A percentile compares a stretch with the other conserved stretches of the same genome.
phyloP scores from a whole-genome alignment of 2,329 filamentous ascomycete species.

The Metarhizium rileyi region DNA sequence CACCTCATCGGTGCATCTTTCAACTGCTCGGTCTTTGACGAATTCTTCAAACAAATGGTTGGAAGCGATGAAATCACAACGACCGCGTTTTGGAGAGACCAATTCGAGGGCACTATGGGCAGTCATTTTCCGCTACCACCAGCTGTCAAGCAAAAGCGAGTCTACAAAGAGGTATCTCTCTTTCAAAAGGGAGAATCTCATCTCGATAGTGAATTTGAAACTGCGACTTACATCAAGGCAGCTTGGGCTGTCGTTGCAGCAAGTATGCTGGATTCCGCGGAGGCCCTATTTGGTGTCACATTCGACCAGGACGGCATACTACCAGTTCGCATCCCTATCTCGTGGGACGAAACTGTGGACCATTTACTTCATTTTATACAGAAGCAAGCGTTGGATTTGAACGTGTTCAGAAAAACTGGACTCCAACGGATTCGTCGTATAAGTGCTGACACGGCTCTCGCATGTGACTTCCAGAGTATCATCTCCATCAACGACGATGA shows the following conservation, averaged over 20 bases:
- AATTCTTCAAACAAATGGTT: constrained; percentile 6
- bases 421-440: constrained; percentile 18
- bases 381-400: constrained; percentile 13
- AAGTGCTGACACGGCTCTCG: constrained; percentile 3
- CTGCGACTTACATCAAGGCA: background rate
- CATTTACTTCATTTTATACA: constrained; percentile 11
- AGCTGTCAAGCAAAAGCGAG: background rate
- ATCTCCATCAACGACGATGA: background rate
- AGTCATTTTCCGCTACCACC: constrained; percentile 4
- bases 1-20: too few relatives aligned
- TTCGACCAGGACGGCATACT: constrained; percentile 2
- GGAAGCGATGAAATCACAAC: constrained; percentile 2
- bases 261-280: background rate
- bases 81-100: constrained; percentile 3
- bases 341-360: constrained; percentile 5
- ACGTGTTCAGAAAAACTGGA: constrained; percentile 15
- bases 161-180: background rate
- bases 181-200: background rate
- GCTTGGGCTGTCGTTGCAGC: background rate
- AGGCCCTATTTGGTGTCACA: background rate
- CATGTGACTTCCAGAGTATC: constrained; percentile 9
- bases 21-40: background rate
- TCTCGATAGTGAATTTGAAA: background rate
- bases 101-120: constrained; percentile 4
- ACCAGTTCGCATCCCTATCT: constrained; percentile 8